These are phyloP conservation scores for Asterophora parasitica DNA, from an alignment of 768 basidiomycete species.

Conservation along the genomic window DNA sequence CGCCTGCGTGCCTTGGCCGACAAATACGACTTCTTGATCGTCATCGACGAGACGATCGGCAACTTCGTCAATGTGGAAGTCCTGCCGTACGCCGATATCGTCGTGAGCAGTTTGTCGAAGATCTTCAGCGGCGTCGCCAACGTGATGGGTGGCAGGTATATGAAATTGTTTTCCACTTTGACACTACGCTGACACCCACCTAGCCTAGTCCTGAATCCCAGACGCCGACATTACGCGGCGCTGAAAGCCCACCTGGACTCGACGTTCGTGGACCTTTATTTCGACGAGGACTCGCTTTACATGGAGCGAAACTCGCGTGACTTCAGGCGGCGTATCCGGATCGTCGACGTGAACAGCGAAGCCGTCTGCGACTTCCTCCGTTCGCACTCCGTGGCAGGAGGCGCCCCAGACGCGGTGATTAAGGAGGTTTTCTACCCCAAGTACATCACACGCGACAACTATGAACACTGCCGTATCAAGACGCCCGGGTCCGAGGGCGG, in stretches of 20 bases:
- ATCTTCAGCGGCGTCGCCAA: conserved; percentile 93
- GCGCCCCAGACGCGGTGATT: conserved; percentile 43
- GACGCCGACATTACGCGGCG: conserved; percentile 56
- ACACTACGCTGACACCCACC: background rate
- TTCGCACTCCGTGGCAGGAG: conserved; percentile 45
- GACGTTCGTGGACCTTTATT: conserved; percentile 82
- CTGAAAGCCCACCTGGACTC: conserved; percentile 58
- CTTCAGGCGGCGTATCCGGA: conserved; percentile 68
- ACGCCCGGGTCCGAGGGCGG: conserved; percentile 41
- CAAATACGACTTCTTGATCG: conserved; percentile 80
- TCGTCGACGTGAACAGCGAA: conserved; percentile 81
- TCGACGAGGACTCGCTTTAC: conserved; percentile 87
- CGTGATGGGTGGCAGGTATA: conserved; percentile 96
- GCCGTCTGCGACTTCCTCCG: conserved; percentile 76
- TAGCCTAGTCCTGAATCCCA: conserved; percentile 86
- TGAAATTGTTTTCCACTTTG: conserved; percentile 7
- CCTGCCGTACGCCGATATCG: conserved; percentile 79
- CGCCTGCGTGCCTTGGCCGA: conserved; percentile 78
- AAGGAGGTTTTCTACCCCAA: conserved; percentile 91
- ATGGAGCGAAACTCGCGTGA: conserved; percentile 98
- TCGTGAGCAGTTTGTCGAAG: conserved; percentile 90
- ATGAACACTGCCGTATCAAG: conserved; percentile 60
- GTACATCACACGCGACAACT: conserved; percentile 67
- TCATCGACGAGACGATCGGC: conserved; percentile 93
- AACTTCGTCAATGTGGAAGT: conserved; percentile 94